Percentiles rank a stretch among this genome's conserved stretches.
phyloP scores from a whole-genome alignment of 2,329 filamentous ascomycete genomes.

The Hymenoscyphus scutula region DNA sequence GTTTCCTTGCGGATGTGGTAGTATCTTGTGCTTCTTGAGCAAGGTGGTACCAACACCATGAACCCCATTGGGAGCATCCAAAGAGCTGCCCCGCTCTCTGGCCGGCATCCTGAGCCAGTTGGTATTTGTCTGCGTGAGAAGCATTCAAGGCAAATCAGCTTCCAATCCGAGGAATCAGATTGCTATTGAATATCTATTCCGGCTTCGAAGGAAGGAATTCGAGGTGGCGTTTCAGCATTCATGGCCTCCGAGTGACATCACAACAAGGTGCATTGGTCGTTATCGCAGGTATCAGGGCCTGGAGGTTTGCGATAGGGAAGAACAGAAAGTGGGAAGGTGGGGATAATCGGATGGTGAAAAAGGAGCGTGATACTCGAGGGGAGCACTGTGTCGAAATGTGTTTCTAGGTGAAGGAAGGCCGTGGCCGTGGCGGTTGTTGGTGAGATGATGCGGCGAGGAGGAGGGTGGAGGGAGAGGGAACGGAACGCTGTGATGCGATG shows the following conservation, averaged over 20 bases:
- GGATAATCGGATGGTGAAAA: background rate
- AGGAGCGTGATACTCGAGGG: background rate
- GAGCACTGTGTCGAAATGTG: background rate
- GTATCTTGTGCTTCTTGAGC: constrained; percentile 35
- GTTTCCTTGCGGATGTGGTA: constrained; percentile 35
- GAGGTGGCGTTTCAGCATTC: background rate
- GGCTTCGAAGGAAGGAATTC: background rate
- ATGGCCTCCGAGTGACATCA: constrained; percentile 4
- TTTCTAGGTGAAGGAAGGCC: background rate
- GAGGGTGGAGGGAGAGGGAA: too few species aligned
- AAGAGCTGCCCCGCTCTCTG: constrained; percentile 30
- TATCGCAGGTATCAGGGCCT: background rate
- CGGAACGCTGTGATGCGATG: too few species aligned
- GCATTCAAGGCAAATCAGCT: constrained; percentile 32
- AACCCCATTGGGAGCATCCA: constrained; percentile 30
- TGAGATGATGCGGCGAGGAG: constrained; percentile 4
- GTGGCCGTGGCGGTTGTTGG: background rate
- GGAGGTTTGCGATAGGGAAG: too few species aligned
- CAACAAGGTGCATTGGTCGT: background rate
- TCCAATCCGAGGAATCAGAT: background rate
- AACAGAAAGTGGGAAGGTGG: too few species aligned
- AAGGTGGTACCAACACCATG: constrained; percentile 29
- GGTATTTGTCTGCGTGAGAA: constrained; percentile 36
- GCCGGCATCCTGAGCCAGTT: constrained; percentile 37
- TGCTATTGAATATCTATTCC: background rate